A percentile compares a stretch with the other conserved stretches of the same genome.
Evolutionary conservation across 495 filamentous ascomycete genomes (phyloP).

Genomic region (Neurospora tetrasperma): DNA sequence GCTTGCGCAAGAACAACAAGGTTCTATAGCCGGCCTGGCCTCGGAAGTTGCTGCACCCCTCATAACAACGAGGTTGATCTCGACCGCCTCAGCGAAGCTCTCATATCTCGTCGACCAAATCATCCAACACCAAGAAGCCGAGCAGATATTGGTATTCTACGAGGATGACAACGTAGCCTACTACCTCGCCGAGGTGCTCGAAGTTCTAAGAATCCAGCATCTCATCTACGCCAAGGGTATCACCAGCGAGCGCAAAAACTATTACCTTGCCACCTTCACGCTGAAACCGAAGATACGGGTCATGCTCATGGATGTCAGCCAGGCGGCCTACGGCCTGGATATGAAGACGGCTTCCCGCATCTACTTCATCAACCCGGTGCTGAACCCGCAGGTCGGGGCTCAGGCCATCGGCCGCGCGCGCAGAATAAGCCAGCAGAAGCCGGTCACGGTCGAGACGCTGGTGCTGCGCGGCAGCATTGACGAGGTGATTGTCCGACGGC

Average conservation of each 20-base stretch:
- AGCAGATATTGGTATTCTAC: conserved; percentile 92
- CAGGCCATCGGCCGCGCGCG: conserved; percentile 90
- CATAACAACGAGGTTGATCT: conserved; percentile 52
- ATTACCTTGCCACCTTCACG: conserved; percentile 73
- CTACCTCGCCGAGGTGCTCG: conserved; percentile 73
- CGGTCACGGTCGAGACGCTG: conserved; percentile 80
- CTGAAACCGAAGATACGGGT: conserved; percentile 49
- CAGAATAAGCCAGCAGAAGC: conserved; percentile 71
- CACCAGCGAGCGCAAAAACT: conserved; percentile 45
- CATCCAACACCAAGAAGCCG: conserved; percentile 49
- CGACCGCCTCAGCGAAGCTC: conserved; percentile 78
- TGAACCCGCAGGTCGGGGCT: conserved; percentile 76
- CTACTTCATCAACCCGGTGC: conserved; percentile 86
- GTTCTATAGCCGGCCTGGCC: neutral
- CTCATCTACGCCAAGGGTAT: conserved; percentile 73
- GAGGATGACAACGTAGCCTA: conserved; percentile 76
- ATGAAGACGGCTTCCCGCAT: conserved; percentile 72
- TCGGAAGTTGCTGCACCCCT: conserved; percentile 38
- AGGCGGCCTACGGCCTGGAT: conserved; percentile 82
- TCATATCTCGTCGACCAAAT: conserved; percentile 74
- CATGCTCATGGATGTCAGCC: conserved; percentile 78
- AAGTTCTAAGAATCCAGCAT: conserved; percentile 63
- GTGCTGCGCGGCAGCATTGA: conserved; percentile 75
- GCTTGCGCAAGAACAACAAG: neutral
- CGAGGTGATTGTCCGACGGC: conserved; percentile 66